Percentiles rank a stretch among this genome's conserved stretches.
Evolutionary conservation across 176 grass and related monocot species (phyloP).

Genomic region (Cocos nucifera): DNA sequence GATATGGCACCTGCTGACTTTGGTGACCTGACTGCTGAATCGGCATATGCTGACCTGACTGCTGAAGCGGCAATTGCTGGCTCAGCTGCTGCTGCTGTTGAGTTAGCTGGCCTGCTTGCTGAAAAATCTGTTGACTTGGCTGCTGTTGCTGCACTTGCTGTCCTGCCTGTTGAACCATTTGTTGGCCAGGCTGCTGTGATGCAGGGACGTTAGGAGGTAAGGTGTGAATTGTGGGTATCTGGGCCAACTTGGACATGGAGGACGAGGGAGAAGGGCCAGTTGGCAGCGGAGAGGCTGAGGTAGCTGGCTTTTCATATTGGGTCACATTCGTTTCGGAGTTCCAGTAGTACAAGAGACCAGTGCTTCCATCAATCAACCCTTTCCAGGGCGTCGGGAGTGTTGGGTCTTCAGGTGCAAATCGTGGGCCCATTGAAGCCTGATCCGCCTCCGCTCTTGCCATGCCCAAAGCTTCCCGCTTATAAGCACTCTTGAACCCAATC

Average conservation of each 20-base stretch:
- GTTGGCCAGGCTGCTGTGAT: conserved; percentile 34
- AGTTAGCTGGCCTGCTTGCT: conserved; percentile 21
- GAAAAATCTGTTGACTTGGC: background rate
- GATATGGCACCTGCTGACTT: conserved; percentile 15
- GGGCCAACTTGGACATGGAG: conserved; percentile 17
- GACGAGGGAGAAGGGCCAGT: conserved; percentile 20
- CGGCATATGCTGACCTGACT: conserved; percentile 16
- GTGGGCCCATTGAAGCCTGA: conserved; percentile 41
- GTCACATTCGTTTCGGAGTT: conserved; percentile 90
- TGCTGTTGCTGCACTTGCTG: conserved; percentile 22
- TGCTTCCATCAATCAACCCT: conserved; percentile 58
- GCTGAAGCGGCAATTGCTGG: conserved; percentile 13
- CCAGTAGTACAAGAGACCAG: conserved; percentile 76
- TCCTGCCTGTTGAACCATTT: no score
- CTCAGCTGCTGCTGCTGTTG: conserved; percentile 14
- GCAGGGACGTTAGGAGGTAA: conserved; percentile 3
- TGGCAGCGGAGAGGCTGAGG: conserved; percentile 17
- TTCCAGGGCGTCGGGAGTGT: conserved; percentile 79
- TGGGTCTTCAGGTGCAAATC: conserved; percentile 77
- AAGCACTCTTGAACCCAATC: no score
- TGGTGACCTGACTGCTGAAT: conserved; percentile 16
- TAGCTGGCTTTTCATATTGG: conserved; percentile 64
- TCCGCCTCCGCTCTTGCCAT: conserved; percentile 53
- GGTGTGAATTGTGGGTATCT: conserved; percentile 18
- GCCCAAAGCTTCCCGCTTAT: background rate